A percentile compares a stretch with the other conserved stretches of the same genome.
Conservation (phyloP, 441 rosid species). For the Pelargonium cotyledonis region DNA sequence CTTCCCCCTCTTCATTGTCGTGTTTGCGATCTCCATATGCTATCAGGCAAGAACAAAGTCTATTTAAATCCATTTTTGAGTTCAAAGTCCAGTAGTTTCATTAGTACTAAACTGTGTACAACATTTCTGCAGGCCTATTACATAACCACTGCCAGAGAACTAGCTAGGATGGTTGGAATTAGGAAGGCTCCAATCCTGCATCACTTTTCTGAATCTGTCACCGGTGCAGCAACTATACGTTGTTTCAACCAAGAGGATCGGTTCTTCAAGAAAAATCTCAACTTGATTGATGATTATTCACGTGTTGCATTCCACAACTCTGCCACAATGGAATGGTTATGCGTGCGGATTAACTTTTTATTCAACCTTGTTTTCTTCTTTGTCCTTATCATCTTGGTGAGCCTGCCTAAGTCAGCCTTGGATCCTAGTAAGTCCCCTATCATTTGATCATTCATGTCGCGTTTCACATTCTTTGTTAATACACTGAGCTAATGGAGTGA, state of each 20-base stretch:
- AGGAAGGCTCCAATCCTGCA: slow-evolving; percentile 61
- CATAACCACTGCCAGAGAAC: slow-evolving; percentile 59
- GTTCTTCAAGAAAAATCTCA: slow-evolving; percentile 34
- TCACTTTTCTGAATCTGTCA: slow-evolving; percentile 57
- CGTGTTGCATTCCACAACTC: slow-evolving; percentile 50
- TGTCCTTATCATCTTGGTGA: slow-evolving; percentile 48
- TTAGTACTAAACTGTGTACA: background rate
- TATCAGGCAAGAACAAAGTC: slow-evolving; percentile 40
- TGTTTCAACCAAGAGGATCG: slow-evolving; percentile 51
- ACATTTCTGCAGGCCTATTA: slow-evolving; percentile 41
- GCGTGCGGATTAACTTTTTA: slow-evolving; percentile 51
- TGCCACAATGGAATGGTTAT: slow-evolving; percentile 66
- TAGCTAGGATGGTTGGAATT: slow-evolving; percentile 65
- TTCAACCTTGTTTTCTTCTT: slow-evolving; percentile 57
- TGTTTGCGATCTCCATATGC: slow-evolving; percentile 54
- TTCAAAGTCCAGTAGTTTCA: too few relatives aligned
- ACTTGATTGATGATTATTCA: slow-evolving; percentile 48
- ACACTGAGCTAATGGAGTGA: background rate
- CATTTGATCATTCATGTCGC: background rate
- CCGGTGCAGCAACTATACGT: slow-evolving; percentile 50
- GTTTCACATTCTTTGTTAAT: background rate
- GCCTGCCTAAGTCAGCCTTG: slow-evolving; percentile 46
- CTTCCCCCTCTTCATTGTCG: slow-evolving; percentile 44
- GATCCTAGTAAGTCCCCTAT: slow-evolving; percentile 44
- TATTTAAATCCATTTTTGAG: too few relatives aligned